phyloP scores from a whole-genome alignment of 495 filamentous ascomycete species.

The Cercophora newfieldiana region DNA sequence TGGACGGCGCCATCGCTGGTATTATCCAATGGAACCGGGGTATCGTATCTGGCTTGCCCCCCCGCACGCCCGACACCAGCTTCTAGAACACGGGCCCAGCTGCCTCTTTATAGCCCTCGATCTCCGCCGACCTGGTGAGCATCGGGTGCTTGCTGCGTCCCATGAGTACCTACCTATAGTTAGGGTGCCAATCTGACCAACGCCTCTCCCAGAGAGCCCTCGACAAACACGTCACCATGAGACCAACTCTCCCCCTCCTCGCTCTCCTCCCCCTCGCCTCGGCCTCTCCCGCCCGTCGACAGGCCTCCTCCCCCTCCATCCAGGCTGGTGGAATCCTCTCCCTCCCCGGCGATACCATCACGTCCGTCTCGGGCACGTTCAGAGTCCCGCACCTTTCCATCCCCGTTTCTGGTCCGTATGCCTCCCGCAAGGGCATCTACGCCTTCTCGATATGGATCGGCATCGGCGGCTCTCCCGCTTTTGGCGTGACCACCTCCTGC shows the following conservation, averaged over 20 bases:
- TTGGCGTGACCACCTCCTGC: background rate
- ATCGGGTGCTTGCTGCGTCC: too few relatives aligned
- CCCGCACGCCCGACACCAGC: background rate
- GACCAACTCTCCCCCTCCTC: background rate
- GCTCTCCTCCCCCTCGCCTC: background rate
- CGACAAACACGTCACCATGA: background rate
- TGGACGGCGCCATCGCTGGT: background rate
- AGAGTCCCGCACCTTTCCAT: slow-evolving; percentile 20
- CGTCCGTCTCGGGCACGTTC: slow-evolving; percentile 19
- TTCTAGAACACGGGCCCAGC: background rate
- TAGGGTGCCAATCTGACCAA: too few relatives aligned
- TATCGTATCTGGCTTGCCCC: background rate
- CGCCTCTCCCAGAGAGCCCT: background rate
- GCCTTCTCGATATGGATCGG: slow-evolving; percentile 32
- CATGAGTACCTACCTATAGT: background rate
- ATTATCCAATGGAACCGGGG: background rate
- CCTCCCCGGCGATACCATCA: slow-evolving; percentile 9
- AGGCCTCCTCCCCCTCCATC: slow-evolving; percentile 2
- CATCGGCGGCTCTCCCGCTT: slow-evolving; percentile 20
- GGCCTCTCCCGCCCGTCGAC: background rate
- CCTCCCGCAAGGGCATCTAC: slow-evolving; percentile 23
- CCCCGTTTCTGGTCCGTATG: slow-evolving; percentile 25
- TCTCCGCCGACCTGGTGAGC: background rate
- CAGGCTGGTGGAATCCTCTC: slow-evolving; percentile 11
- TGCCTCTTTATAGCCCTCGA: background rate